Conservation (phyloP, 2,329 filamentous ascomycete species). For the Beauveria caledonica region DNA sequence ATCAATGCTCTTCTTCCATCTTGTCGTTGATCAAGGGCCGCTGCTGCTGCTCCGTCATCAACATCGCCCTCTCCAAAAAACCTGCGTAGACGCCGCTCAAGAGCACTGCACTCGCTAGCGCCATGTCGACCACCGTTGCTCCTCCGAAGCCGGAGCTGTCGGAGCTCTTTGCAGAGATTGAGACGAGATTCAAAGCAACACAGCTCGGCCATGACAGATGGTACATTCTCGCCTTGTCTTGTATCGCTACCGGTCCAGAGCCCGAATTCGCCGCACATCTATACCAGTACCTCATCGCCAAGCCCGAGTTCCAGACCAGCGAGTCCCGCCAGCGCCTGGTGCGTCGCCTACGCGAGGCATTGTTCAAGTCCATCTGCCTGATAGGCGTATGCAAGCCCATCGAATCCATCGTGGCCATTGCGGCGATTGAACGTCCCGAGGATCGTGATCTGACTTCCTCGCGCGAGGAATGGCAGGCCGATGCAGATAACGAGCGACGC, state of each 20-base stretch:
- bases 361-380: constrained; percentile 50
- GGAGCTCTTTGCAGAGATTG: constrained; percentile 3
- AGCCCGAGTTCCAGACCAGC: constrained; percentile 35
- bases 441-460: constrained; percentile 49
- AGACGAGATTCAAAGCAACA: constrained; percentile 1
- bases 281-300: constrained; percentile 45
- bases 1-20: no score
- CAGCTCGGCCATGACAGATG: constrained; percentile 8
- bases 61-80: no score
- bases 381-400: constrained; percentile 56
- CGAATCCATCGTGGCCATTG: constrained; percentile 50
- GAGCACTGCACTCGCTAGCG: not conserved
- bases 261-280: constrained; percentile 43
- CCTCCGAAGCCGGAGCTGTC: constrained; percentile 5
- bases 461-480: constrained; percentile 50
- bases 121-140: not conserved
- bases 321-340: constrained; percentile 38
- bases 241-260: constrained; percentile 14
- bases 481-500: constrained; percentile 43
- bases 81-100: not conserved
- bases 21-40: not conserved
- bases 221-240: constrained; percentile 14
- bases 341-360: constrained; percentile 45
- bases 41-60: not conserved
- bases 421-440: constrained; percentile 38